Percentiles rank a stretch among this genome's conserved stretches.
phyloP scores from a whole-genome alignment of 192 early-diverging fungal genomes.

The Umbelopsis vinacea region DNA sequence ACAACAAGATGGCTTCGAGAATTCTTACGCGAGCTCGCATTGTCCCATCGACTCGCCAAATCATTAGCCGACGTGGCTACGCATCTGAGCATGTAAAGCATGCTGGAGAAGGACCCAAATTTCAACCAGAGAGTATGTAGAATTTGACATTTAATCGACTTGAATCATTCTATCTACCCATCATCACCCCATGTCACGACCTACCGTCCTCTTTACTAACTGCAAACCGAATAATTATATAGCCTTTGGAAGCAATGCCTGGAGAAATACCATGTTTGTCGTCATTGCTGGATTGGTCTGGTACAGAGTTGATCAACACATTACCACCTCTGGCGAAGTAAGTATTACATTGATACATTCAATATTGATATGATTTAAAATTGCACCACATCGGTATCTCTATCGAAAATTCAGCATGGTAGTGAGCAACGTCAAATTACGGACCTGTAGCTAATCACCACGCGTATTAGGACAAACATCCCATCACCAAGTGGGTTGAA shows the following conservation, averaged over 20 bases:
- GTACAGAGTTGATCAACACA: constrained; percentile 35
- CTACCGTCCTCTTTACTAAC: neutral
- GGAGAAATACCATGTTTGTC: constrained; percentile 36
- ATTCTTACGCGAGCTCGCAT: constrained; percentile 14
- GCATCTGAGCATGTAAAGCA: constrained; percentile 15
- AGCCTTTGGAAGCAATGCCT: constrained; percentile 31
- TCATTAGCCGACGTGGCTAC: constrained; percentile 19
- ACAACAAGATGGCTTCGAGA: constrained; percentile 18
- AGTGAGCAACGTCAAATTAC: neutral
- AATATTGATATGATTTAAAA: too few species aligned
- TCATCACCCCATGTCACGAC: neutral
- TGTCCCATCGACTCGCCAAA: constrained; percentile 12
- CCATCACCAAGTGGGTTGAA: constrained; percentile 41
- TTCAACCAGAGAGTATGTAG: constrained; percentile 12
- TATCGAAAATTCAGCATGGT: neutral
- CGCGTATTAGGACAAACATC: constrained; percentile 35
- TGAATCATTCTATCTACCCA: neutral
- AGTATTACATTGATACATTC: too few species aligned
- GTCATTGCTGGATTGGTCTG: constrained; percentile 33
- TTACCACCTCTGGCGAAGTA: constrained; percentile 35
- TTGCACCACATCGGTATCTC: neutral
- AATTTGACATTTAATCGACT: neutral
- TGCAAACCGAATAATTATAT: neutral
- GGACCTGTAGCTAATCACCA: neutral
- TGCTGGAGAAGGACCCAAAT: constrained; percentile 10